Base-by-base conservation (phyloP, 2,329 filamentous ascomycete genomes). In the Fusarium sp. region DNA sequence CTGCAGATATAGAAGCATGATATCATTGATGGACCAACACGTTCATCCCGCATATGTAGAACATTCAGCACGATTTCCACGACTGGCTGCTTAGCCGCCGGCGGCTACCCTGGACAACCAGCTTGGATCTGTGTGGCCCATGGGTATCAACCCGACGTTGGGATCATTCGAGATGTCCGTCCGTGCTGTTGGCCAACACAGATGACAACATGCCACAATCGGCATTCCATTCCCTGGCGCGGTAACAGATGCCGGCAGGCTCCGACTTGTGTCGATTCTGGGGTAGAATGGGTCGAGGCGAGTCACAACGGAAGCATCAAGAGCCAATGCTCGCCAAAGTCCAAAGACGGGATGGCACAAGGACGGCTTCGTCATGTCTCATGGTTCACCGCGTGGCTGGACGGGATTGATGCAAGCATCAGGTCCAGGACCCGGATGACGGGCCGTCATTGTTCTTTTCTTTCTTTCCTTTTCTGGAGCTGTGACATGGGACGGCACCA, bases 371-470 rank as follows among this genome's bases (percentile, higher is more conserved):
- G 59, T 40, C 16, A 33, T 60, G 46, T 38, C 58, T 61, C 49
- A 27, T 29, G 44, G 46, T 25, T 36, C 33, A 31, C 46, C 40
- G 11, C 27, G 18, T 42, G 62, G 56, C 62, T 54, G 36, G 16
- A 29, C 53, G 46, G 55, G 33, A 66, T 66, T 49, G 27, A 61
- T 38, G 61, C 57, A 71, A 69, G 44, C 68, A 60, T 69, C 61
- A 71, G 58, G 58, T 61, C 64, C 58, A 69, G 68, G 68, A 42
- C 46, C 59, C 38, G 51, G 49, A 33, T 16, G 40, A 29, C 20
- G 42, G 56, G 40, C 57, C 29, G 42, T 16, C 42, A 46, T 46
- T 9, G 10, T 8, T 25, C 14, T 46, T 25, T 46, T 27, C 23
- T 27, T 27, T 46, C 42, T 11, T 46, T 69, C 65, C 65, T 27